Evolutionary conservation across 768 basidiomycete species (phyloP).

Genomic region (Hygrophorus pudorinus): DNA sequence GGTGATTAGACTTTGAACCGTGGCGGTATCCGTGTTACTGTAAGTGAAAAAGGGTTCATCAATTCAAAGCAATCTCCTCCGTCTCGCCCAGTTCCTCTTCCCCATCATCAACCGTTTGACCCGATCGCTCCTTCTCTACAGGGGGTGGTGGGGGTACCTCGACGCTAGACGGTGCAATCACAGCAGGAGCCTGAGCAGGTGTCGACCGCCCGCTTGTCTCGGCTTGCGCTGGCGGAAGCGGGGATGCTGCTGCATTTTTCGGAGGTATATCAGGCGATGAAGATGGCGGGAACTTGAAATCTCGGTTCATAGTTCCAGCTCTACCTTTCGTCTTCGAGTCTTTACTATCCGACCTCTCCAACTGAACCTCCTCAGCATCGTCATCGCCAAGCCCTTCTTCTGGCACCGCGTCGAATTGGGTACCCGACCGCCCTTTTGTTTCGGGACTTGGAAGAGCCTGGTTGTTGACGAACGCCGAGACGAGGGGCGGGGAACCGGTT

Average conservation of each 20-base stretch:
- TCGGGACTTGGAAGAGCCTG: conserved; percentile 23
- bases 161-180: conserved; percentile 52
- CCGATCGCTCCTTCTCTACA: conserved; percentile 56
- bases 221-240: conserved; percentile 11
- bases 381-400: conserved; percentile 33
- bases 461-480: conserved; percentile 29
- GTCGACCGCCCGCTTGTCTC: neutral
- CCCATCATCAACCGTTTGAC: conserved; percentile 34
- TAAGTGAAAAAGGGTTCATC: neutral
- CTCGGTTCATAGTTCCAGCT: conserved; percentile 68
- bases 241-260: conserved; percentile 11
- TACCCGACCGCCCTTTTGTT: conserved; percentile 7
- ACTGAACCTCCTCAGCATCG: conserved; percentile 21
- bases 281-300: conserved; percentile 60
- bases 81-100: conserved; percentile 77
- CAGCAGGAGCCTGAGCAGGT: conserved; percentile 14
- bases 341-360: conserved; percentile 16
- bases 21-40: no score
- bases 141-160: conserved; percentile 78
- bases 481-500: conserved; percentile 29
- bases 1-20: no score
- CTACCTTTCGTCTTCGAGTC: conserved; percentile 36
- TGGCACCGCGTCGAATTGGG: conserved; percentile 38
- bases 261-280: conserved; percentile 17
- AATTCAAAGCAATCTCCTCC: conserved; percentile 50